Base-by-base conservation (phyloP, 1,284 basidiomycete genomes). In the Trametes hirsuta region DNA sequence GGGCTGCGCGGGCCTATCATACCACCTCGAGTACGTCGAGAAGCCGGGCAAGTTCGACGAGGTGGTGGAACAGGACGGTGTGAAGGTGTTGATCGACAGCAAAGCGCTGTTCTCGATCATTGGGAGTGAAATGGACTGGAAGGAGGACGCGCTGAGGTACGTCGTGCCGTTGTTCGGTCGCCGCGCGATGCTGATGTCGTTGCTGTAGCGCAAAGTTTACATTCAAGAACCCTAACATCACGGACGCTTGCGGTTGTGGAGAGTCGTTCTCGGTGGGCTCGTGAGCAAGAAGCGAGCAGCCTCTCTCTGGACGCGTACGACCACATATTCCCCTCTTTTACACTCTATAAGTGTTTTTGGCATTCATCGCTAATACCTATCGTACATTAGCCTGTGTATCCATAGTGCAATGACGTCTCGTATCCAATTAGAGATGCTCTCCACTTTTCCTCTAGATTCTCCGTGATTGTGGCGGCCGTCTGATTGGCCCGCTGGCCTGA, bases 81-180 rank as follows among this genome's bases (percentile, higher is more conserved):
- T 98, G 34, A 87, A 84, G 69, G 97, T 99, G 42, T 81, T 99
- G 62, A 95, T 99, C 73, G 97, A 99, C 78, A 93, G 90, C 74
- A 98, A 97, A 76, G 97, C 97, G 24, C 79, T 99, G 65, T 99
- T 99, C 76, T 95, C 92, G 63, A 97, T 99, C 71, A 98, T 99
- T 66, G 97, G 97, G 44, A 96, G 94, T 73, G 91, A 92, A 80
- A 99, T 99, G 97, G 95, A 97, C 73, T 99, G 97, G 97, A 84
- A 91, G 64, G 97, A 99, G 79, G 94, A 95, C 75, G 77, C 86
- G 37, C 77, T 98, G 47, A 95, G 93, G 90, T 91, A 55, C 60
- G 83, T 76, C 6, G 25, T 37, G 12, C 4, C 3, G 9, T 15
- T 22, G 8, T 8, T 22, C 2, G 14, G 21, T 14, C 2, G n/a